These are phyloP conservation scores for Boletus barrowsii DNA, from an alignment of 768 basidiomycete species.

Conservation along the genomic window DNA sequence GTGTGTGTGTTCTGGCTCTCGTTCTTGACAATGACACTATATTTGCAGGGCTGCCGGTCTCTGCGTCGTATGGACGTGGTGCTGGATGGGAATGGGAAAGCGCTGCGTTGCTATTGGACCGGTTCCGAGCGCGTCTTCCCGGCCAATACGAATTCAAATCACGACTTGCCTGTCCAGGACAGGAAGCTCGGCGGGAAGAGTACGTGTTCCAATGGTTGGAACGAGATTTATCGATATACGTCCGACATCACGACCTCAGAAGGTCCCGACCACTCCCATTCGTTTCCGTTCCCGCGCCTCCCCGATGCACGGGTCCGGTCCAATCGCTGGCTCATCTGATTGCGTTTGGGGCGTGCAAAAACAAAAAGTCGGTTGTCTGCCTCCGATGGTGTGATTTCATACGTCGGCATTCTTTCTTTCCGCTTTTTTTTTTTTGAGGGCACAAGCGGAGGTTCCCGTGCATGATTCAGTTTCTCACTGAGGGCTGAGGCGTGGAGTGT, in stretches of 20 bases:
- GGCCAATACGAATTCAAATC: not conserved
- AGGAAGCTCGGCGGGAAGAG: not conserved
- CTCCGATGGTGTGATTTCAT: conserved; percentile 2
- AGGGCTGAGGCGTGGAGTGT: not conserved
- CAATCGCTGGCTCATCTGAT: conserved; percentile 3
- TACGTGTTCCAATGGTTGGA: not conserved
- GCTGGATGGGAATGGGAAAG: not conserved
- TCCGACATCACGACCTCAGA: not conserved
- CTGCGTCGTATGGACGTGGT: not conserved
- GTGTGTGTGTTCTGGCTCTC: not conserved
- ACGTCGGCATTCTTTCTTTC: not conserved
- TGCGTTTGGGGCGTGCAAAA: not conserved
- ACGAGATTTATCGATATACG: not conserved
- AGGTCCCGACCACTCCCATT: not conserved
- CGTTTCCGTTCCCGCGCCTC: conserved; percentile 1
- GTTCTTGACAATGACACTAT: not conserved
- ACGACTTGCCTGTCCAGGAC: too few species aligned
- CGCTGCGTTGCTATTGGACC: not conserved
- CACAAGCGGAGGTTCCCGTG: not conserved
- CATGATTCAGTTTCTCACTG: conserved; percentile 1
- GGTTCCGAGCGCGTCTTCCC: not conserved
- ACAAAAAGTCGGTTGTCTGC: not conserved
- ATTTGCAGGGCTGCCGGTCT: not conserved
- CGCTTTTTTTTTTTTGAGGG: not conserved
- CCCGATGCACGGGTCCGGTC: conserved; percentile 5